Evolutionary conservation across 768 basidiomycete genomes (phyloP), one percentile per base, ranked within the genome.

Genomic region (Mycena olivaceomarginata): DNA sequence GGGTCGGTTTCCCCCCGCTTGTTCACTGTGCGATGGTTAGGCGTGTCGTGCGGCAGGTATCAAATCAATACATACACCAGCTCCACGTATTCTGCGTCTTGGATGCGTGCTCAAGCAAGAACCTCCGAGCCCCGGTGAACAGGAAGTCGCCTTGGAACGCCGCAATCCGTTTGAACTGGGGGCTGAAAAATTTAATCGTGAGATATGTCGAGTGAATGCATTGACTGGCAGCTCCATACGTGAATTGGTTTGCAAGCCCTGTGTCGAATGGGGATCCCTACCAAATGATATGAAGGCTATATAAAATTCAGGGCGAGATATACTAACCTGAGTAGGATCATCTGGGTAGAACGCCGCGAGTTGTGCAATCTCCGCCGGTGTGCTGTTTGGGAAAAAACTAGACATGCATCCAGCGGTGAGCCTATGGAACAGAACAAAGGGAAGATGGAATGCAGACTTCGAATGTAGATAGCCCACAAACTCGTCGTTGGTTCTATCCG

Each of bases 251-350:
- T 6, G 31, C 68, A n/a, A n/a, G 11, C 6, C 76, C 72, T 10
- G 69, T 77, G 64, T 63, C 48, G 69, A 82, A 78, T 12, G 77
- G 77, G 0, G 77, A 70, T 31, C 77, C 77, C 77, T 78, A 10
- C 16, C 40, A 13, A 25, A 67, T 12, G 31, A 31, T 65, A 2
- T 65, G 3, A 37, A 18, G 5, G 20, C 25, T 31, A 18, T n/a
- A 2, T 0, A 39, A 18, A 2, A 37, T 37, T 56, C 51, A 16
- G 15, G 22, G 12, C 10, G 31, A 53, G 20, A 48, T 46, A 51
- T 37, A 0, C 13, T 5, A 20, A 67, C 67, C 67, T 67, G 67
- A 41, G 67, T 41, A 5, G 67, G 67, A 51, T 75, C 73, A 22
- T 78, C 57, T 4, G 77, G 77, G 45, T 78, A 78, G 6, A 78